phyloP scores from a whole-genome alignment of 1,284 basidiomycete species.

The Ustilago trichophora region DNA sequence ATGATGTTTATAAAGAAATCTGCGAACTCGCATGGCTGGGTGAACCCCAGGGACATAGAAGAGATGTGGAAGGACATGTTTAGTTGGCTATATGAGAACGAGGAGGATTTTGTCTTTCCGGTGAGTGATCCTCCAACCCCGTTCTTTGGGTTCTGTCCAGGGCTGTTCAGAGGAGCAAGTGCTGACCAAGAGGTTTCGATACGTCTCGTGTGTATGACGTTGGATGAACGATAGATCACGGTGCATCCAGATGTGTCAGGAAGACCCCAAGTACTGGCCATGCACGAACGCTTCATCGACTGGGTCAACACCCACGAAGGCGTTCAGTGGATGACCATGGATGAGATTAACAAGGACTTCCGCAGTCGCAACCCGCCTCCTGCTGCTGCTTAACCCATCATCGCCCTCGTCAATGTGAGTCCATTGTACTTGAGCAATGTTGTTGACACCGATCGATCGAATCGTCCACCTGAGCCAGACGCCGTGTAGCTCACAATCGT shows the following conservation, averaged over 20 bases:
- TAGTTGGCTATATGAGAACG: conserved; percentile 77
- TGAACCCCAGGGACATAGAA: conserved; percentile 76
- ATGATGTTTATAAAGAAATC: conserved; percentile 79
- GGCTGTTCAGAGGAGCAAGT: too few relatives aligned
- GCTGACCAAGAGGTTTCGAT: too few relatives aligned
- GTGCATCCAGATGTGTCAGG: conserved; percentile 82
- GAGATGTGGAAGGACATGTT: conserved; percentile 81
- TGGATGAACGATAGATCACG: conserved; percentile 72
- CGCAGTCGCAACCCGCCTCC: conserved; percentile 20
- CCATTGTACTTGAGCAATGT: too few relatives aligned
- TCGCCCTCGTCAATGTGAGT: too few relatives aligned
- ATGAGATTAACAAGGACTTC: conserved; percentile 68
- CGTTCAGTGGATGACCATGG: conserved; percentile 79
- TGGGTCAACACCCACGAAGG: conserved; percentile 79
- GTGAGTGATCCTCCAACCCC: too few relatives aligned
- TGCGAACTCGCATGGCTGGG: conserved; percentile 77
- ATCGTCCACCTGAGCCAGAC: too few relatives aligned
- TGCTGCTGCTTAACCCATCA: background rate
- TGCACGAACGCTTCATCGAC: conserved; percentile 82
- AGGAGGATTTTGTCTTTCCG: conserved; percentile 76
- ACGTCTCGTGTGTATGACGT: too few relatives aligned
- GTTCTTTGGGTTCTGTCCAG: too few relatives aligned
- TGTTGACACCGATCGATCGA: too few relatives aligned
- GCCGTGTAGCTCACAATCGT: too few relatives aligned
- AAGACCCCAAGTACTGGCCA: conserved; percentile 75